phyloP scores from a whole-genome alignment of 495 filamentous ascomycete species.

The Amorphotheca resinae region DNA sequence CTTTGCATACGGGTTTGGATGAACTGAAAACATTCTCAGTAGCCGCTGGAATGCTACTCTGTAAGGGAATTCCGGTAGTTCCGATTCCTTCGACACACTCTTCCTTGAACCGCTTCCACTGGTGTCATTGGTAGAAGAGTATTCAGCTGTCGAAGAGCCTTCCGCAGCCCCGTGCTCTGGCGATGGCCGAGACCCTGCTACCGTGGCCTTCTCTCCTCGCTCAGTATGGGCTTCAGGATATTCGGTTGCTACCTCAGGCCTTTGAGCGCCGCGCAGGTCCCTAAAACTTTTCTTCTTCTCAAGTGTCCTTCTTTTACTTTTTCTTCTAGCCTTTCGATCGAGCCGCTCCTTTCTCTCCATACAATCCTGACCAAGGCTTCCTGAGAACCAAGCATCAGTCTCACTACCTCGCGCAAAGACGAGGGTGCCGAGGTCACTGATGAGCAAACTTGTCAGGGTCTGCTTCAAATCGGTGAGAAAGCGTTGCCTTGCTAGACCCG shows the following conservation, averaged over 20 bases:
- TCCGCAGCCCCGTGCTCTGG: conserved; percentile 10
- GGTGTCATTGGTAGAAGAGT: conserved; percentile 14
- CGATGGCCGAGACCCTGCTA: conserved; percentile 5
- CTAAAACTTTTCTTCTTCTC: conserved; percentile 48
- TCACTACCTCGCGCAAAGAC: conserved; percentile 81
- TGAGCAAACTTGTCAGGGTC: conserved; percentile 66
- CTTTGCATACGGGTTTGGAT: conserved; percentile 79
- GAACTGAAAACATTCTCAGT: conserved; percentile 75
- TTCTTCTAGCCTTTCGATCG: conserved; percentile 34
- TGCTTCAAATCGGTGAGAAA: conserved; percentile 71
- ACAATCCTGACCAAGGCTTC: conserved; percentile 60
- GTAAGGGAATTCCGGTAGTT: conserved; percentile 53
- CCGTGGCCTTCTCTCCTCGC: conserved; percentile 8
- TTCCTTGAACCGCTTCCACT: conserved; percentile 3
- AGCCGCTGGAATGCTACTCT: conserved; percentile 64
- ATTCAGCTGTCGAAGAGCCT: conserved; percentile 6
- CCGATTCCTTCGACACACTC: conserved; percentile 18
- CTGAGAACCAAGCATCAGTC: conserved; percentile 82
- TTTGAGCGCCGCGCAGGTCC: conserved; percentile 32
- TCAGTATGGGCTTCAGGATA: conserved; percentile 5
- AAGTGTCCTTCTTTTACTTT: conserved; percentile 34
- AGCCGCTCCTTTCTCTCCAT: conserved; percentile 59
- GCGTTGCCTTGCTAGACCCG: conserved; percentile 31
- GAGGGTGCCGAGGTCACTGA: conserved; percentile 79
- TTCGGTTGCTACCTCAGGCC: conserved; percentile 6